Evolutionary conservation across 345 rosid genomes (phyloP).

Genomic region (Citropsis articulata): DNA sequence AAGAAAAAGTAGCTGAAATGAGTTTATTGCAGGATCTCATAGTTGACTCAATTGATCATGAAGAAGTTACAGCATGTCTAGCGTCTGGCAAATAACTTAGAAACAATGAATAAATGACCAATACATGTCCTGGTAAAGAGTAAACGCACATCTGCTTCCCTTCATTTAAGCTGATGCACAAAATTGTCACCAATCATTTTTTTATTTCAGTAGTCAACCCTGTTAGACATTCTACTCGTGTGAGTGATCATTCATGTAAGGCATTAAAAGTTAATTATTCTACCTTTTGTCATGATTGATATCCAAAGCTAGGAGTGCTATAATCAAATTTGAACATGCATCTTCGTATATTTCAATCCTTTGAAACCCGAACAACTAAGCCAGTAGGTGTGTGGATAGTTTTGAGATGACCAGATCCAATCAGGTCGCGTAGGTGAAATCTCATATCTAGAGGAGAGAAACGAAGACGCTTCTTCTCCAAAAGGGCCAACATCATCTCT

Average conservation of each 20-base stretch:
- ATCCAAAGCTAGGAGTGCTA: not conserved
- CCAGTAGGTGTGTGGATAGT: conserved; percentile 55
- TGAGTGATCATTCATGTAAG: not conserved
- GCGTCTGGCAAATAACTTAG: not conserved
- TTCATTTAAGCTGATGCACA: not conserved
- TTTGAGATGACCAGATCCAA: conserved; percentile 87
- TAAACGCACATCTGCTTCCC: conserved; percentile 18
- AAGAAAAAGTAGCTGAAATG: conserved; percentile 6
- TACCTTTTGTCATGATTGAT: conserved; percentile 18
- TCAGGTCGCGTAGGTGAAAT: conserved; percentile 90
- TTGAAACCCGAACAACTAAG: conserved; percentile 58
- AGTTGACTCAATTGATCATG: conserved; percentile 16
- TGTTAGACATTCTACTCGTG: not conserved
- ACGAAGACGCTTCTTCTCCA: conserved; percentile 86
- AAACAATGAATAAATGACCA: conserved; percentile 8
- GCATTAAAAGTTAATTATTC: not conserved
- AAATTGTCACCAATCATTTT: not conserved
- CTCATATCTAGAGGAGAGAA: conserved; percentile 82
- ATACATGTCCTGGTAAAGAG: conserved; percentile 20
- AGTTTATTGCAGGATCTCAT: not conserved
- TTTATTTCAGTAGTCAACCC: conserved; percentile 10
- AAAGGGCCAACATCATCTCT: conserved; percentile 83
- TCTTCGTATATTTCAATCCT: conserved; percentile 39
- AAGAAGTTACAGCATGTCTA: not conserved
- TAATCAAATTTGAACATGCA: conserved; percentile 9